These are phyloP conservation scores for Chlamydomonas schloesseri DNA, from an alignment of 139 green algal species.

Conservation along the genomic window DNA sequence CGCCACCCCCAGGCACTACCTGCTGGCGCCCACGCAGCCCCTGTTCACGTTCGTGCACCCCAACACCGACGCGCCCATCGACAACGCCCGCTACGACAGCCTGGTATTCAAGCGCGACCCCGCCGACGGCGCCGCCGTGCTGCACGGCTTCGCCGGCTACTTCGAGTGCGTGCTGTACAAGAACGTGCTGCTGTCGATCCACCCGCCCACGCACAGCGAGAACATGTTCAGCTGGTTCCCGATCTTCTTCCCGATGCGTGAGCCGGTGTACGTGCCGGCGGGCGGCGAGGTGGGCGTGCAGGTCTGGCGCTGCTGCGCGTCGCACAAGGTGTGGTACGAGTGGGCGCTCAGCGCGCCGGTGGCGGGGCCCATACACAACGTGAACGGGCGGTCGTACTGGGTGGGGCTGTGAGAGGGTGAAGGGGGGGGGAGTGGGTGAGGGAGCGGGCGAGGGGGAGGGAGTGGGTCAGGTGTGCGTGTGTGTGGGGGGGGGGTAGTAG, in stretches of 20 bases:
- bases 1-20: slow-evolving; percentile 56
- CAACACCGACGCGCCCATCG: slow-evolving; percentile 71
- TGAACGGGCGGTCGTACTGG: slow-evolving; percentile 80
- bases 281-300: slow-evolving; percentile 72
- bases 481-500: not conserved
- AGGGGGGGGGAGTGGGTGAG: not conserved
- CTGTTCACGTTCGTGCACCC: slow-evolving; percentile 96
- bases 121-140: slow-evolving; percentile 57
- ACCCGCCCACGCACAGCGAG: slow-evolving; percentile 74
- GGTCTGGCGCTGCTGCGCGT: slow-evolving; percentile 89
- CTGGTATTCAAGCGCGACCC: slow-evolving; percentile 45
- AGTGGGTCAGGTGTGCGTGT: not conserved
- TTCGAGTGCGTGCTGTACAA: slow-evolving; percentile 94
- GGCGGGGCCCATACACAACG: slow-evolving; percentile 83
- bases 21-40: slow-evolving; percentile 67
- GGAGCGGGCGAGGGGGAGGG: too few species aligned
- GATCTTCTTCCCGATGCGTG: slow-evolving; percentile 96
- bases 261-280: slow-evolving; percentile 78
- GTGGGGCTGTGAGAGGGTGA: slow-evolving; percentile 77
- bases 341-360: slow-evolving; percentile 75
- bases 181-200: slow-evolving; percentile 89
- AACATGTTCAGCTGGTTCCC: slow-evolving; percentile 97
- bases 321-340: slow-evolving; percentile 96
- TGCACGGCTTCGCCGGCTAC: slow-evolving; percentile 97
- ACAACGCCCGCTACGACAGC: slow-evolving; percentile 77